Percentiles rank a stretch among this genome's conserved stretches.
Evolutionary conservation across 495 filamentous ascomycete genomes (phyloP).

Genomic region (Penicillium bovifimosum): DNA sequence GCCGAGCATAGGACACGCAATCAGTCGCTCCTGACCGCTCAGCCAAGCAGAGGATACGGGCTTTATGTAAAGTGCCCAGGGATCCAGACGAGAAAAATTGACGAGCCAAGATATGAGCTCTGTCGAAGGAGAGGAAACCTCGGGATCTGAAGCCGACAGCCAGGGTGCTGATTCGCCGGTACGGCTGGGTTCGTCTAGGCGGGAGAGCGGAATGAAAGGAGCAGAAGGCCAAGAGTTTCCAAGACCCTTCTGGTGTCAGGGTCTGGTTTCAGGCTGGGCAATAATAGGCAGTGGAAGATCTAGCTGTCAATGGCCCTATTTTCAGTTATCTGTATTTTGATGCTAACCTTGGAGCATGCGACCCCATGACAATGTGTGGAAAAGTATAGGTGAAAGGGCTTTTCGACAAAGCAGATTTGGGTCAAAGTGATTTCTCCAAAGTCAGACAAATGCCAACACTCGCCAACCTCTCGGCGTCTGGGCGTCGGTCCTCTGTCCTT

Average conservation of each 20-base stretch:
- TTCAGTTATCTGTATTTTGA: neutral
- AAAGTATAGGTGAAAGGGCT: constrained; percentile 18
- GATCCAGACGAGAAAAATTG: neutral
- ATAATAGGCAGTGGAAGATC: neutral
- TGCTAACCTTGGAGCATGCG: neutral
- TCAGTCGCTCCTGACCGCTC: constrained; percentile 3
- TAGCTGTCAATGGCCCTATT: constrained; percentile 1
- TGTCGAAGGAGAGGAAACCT: neutral
- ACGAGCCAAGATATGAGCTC: neutral
- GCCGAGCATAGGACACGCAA: constrained; percentile 10
- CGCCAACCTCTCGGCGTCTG: constrained; percentile 28
- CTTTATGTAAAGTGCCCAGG: neutral
- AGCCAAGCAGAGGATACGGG: constrained; percentile 9
- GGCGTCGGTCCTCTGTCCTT: constrained; percentile 22
- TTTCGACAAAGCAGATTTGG: constrained; percentile 11
- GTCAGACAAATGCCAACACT: constrained; percentile 24
- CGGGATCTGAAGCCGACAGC: neutral
- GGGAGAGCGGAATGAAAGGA: constrained; percentile 14
- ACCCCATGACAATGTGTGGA: constrained; percentile 1
- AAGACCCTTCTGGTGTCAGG: neutral
- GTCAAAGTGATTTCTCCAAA: constrained; percentile 5
- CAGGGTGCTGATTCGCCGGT: neutral
- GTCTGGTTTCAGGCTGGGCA: neutral
- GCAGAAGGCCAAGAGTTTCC: constrained; percentile 6
- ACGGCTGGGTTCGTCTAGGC: constrained; percentile 1